A percentile compares a stretch with the other conserved stretches of the same genome.
These are phyloP conservation scores for Pythium monospermum DNA, from an alignment of 352 stramenopile species.

Conservation along the genomic window DNA sequence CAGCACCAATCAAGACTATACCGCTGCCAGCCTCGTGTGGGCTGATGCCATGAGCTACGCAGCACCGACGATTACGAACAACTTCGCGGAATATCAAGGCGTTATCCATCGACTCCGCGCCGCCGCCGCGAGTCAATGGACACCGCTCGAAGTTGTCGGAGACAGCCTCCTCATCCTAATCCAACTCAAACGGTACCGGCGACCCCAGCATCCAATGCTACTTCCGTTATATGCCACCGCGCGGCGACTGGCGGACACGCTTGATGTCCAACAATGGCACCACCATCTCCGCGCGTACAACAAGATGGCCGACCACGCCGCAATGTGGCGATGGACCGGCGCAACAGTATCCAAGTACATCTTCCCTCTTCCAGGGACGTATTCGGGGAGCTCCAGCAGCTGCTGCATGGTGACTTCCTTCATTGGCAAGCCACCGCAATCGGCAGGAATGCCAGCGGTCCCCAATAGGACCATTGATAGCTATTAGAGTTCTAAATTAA, in stretches of 20 bases:
- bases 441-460: too few relatives aligned
- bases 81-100: not conserved
- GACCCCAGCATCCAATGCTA: not conserved
- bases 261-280: not conserved
- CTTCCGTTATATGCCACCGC: not conserved
- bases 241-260: not conserved
- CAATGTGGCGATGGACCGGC: slow-evolving; percentile 4
- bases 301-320: not conserved
- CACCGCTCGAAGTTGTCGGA: too few relatives aligned
- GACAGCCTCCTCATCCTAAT: not conserved
- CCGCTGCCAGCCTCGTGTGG: not conserved
- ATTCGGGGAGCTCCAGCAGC: too few relatives aligned
- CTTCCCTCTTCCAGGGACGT: too few relatives aligned
- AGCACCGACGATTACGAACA: not conserved
- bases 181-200: not conserved
- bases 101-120: not conserved
- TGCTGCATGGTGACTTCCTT: too few relatives aligned
- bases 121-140: too few relatives aligned
- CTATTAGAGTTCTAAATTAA: too few relatives aligned
- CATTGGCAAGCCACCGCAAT: too few relatives aligned
- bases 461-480: too few relatives aligned
- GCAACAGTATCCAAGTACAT: too few relatives aligned
- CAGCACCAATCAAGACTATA: not conserved
- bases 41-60: not conserved
- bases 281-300: slow-evolving; percentile 1